Evolutionary conservation across 2,329 filamentous ascomycete species (phyloP), one percentile per base, ranked within the genome.

Genomic region (Claviceps paspali): DNA sequence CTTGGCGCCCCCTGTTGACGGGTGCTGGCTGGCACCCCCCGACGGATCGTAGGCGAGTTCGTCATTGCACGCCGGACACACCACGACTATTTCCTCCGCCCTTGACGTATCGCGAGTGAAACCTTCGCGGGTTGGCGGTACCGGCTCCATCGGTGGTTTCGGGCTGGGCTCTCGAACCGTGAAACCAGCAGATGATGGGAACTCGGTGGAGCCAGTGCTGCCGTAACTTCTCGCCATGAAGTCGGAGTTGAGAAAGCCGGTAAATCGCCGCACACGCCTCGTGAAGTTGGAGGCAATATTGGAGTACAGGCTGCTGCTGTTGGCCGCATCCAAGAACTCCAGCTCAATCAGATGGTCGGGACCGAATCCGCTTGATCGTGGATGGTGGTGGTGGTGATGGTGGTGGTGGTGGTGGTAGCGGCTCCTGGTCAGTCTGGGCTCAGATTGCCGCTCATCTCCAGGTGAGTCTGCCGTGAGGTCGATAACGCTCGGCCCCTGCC

Each of bases 51-150:
- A 76, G 5, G 84, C 81, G 12, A 98, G 63, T 58, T 96, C 88
- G 41, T 82, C 71, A 14, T 81, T 78, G 49, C 91, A 98, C 41
- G 83, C 83, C 0, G 88, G 83, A 53, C 91, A 98, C 1, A 94
- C 68, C 2, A 88, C 68, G 1, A 82, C 65, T 27, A 82, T 71
- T 12, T 84, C 76, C 26, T 84, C 79, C 28, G 64, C 71, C 15
- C 47, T 49, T 17, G 50, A 47, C 0, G 83, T 82, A 34, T 75
- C 76, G 41, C 87, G 70, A 1, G 83, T 93, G 50, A 91, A 96
- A 1, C 87, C 88, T n/a, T 74, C 63, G 5, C 70, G 68, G 0
- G 82, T 65, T 0, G 76, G 61, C n/a, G 68, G 63, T 0, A 82
- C 78, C 0, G 78, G 65, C 30, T 79, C 70, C 53, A 88, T 47